Evolutionary conservation across 257 asterid genomes (phyloP), one percentile per base, ranked within the genome.

Genomic region (Nicotiana tomentosiformis): DNA sequence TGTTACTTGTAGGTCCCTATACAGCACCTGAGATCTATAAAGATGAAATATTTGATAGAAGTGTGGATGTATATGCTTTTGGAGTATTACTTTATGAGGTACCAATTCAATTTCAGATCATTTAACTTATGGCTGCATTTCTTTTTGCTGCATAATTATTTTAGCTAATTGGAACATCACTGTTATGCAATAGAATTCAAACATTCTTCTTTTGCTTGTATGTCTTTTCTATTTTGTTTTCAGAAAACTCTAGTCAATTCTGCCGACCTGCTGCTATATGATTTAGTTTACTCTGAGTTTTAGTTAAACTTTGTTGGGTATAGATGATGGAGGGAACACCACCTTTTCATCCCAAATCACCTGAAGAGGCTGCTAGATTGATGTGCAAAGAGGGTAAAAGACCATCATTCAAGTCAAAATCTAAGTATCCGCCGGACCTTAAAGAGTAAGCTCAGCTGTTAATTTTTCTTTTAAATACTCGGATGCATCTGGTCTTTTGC

Each of bases 1-100:
- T 83, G 65, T 72, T 26, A 26, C 49, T 56, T 86, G 82, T 86
- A 95, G 99, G 95, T 87, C 70, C 86, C 39, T 96, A 96, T 82
- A 35, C 87, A 84, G 98, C 99, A 67, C 99, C 99, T 23, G 98
- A 96, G 90, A 85, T 94, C 67, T 96, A 81, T 79, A 92, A 74
- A 56, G 93, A 90, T 46, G 93, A 92, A 83, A 66, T 88, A 82
- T 94, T 96, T 51, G 97, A 93, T 89, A 93, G 89, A 89, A 92
- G 94, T 18, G 98, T 90, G 83, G 99, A 96, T 83, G 98, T 91
- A 64, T 90, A 94, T 88, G 89, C 99, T 14, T 96, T 90, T 77
- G 99, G 95, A 77, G 51, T 94, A 69, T 87, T 96, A 91, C 90
- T 94, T 57, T 96, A 90, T 66, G 99, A 94, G 99, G 99, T 95